These are phyloP conservation scores for Solanum etuberosum DNA, from an alignment of 257 asterid genomes.

Conservation along the genomic window DNA sequence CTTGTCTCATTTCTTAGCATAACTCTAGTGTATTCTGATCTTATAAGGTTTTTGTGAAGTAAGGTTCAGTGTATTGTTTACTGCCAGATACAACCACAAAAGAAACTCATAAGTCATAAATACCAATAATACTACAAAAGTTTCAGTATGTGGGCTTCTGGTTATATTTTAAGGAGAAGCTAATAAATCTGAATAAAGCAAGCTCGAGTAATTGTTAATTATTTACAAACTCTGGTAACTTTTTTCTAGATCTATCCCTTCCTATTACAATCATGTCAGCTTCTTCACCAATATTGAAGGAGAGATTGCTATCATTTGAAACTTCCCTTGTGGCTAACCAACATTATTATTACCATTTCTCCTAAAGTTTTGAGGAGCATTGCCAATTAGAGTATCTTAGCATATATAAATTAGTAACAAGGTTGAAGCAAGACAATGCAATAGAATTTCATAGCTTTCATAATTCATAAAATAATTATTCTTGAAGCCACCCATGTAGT, in stretches of 20 bases:
- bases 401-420: neutral
- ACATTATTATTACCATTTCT: neutral
- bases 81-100: neutral
- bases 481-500: neutral
- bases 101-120: neutral
- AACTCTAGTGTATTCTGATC: neutral
- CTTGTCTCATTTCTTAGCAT: neutral
- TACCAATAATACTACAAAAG: neutral
- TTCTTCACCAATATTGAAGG: neutral
- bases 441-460: neutral
- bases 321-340: neutral
- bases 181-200: neutral
- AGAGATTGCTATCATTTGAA: neutral
- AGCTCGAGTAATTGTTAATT: neutral
- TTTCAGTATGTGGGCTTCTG: neutral
- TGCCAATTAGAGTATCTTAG: neutral
- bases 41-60: neutral
- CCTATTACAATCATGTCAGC: neutral
- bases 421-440: neutral
- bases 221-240: neutral
- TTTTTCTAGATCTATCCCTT: neutral
- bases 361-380: neutral
- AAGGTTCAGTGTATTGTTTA: neutral
- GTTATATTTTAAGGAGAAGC: neutral
- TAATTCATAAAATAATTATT: neutral